Conservation (phyloP, 768 basidiomycete genomes). For the Auricularia auricula-judae region DNA sequence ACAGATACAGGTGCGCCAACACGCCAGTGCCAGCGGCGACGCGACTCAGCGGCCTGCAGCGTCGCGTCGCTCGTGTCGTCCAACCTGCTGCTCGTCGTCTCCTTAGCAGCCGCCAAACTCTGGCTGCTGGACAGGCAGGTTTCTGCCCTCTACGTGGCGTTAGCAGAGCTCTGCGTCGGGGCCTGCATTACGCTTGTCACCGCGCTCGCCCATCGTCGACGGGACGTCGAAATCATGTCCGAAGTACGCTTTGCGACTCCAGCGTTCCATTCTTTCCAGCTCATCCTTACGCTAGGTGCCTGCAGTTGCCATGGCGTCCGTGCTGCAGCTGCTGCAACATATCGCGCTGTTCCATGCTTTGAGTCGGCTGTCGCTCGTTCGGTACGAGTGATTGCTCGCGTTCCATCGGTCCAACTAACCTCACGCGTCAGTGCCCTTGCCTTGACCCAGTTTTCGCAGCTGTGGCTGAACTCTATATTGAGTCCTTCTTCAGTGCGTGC, state of each 20-base stretch:
- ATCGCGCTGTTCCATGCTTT: slow-evolving; percentile 57
- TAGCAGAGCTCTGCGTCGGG: slow-evolving; percentile 39
- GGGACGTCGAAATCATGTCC: slow-evolving; percentile 38
- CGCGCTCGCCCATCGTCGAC: slow-evolving; percentile 57
- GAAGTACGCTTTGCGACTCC: slow-evolving; percentile 34
- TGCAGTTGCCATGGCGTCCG: slow-evolving; percentile 53
- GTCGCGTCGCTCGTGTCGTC: slow-evolving; percentile 48
- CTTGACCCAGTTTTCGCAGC: slow-evolving; percentile 56
- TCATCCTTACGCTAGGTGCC: slow-evolving; percentile 42
- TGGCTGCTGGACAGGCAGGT: slow-evolving; percentile 55
- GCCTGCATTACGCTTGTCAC: slow-evolving; percentile 36
- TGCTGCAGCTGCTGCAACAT: slow-evolving; percentile 58
- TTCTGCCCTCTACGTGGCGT: slow-evolving; percentile 66
- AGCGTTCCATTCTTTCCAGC: slow-evolving; percentile 7
- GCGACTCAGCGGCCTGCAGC: not conserved
- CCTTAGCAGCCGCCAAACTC: slow-evolving; percentile 54
- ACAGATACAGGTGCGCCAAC: not conserved
- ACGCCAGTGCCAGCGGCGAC: not conserved
- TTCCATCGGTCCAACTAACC: slow-evolving; percentile 1
- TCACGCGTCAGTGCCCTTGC: slow-evolving; percentile 45
- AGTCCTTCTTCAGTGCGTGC: slow-evolving; percentile 36
- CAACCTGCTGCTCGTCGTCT: slow-evolving; percentile 52
- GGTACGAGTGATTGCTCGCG: slow-evolving; percentile 31
- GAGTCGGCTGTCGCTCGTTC: slow-evolving; percentile 52
- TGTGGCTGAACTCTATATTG: slow-evolving; percentile 51